Evolutionary conservation across 257 asterid species (phyloP).

Genomic region (Forsythia viridissima): DNA sequence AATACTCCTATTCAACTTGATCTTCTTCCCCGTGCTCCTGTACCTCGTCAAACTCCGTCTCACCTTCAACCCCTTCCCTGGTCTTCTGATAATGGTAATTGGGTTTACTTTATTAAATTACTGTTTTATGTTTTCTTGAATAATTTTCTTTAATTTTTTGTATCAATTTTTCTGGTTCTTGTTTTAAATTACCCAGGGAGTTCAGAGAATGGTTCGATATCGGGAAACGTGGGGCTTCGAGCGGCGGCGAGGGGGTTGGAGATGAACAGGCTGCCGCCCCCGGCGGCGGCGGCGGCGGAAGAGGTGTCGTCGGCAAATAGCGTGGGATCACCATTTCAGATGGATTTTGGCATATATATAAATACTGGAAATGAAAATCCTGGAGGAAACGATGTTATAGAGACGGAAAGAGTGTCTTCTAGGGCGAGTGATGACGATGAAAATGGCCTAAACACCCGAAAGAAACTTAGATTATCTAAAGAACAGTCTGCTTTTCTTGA

Average conservation of each 20-base stretch:
- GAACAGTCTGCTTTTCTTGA: constrained; percentile 87
- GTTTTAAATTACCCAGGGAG: constrained; percentile 47
- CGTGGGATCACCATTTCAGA: constrained; percentile 53
- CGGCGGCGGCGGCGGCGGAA: constrained; percentile 48
- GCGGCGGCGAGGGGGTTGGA: constrained; percentile 54
- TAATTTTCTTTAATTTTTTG: too few relatives aligned
- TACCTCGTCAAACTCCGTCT: constrained; percentile 42
- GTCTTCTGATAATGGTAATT: constrained; percentile 65
- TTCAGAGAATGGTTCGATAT: constrained; percentile 66
- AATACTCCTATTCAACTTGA: constrained; percentile 52
- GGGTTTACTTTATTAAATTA: too few relatives aligned
- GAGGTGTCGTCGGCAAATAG: constrained; percentile 72
- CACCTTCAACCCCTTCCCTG: constrained; percentile 42
- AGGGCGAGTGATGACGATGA: constrained; percentile 79
- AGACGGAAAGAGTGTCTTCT: constrained; percentile 48
- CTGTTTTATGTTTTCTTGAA: too few relatives aligned
- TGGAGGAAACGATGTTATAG: constrained; percentile 45
- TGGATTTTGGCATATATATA: constrained; percentile 47
- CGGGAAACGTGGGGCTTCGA: constrained; percentile 38
- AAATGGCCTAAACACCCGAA: constrained; percentile 53
- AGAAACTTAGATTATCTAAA: constrained; percentile 74
- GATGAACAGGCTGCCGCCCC: constrained; percentile 47
- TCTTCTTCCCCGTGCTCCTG: constrained; percentile 58
- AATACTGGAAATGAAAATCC: constrained; percentile 22
- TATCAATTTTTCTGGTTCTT: neutral